Conservation (phyloP, 805 yeast genomes). For the Debaryomyces castellii region DNA sequence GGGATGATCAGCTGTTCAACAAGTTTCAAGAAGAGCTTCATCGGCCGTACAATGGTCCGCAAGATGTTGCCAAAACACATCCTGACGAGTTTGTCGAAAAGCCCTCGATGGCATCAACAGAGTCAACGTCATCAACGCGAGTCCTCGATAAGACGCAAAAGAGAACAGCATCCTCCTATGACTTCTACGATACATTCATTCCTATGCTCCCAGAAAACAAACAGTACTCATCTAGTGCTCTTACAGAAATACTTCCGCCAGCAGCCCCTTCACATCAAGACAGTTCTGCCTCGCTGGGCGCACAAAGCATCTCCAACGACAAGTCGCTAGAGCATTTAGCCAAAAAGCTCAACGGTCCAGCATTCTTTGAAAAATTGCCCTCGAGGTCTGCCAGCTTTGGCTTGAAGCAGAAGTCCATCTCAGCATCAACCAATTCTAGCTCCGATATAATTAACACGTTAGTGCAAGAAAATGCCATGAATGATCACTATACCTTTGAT, state of each 20-base stretch:
- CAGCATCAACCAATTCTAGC: constrained; percentile 21
- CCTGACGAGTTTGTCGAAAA: constrained; percentile 9
- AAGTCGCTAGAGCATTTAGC: constrained; percentile 37
- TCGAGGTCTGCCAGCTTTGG: constrained; percentile 27
- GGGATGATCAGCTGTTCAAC: constrained; percentile 34
- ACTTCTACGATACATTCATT: constrained; percentile 42
- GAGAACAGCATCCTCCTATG: constrained; percentile 31
- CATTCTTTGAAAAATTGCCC: constrained; percentile 38
- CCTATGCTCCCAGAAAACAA: constrained; percentile 30
- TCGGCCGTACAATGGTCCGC: constrained; percentile 16
- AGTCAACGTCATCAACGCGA: constrained; percentile 9
- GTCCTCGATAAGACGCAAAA: background rate
- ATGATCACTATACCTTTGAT: constrained; percentile 31
- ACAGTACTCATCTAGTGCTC: constrained; percentile 5
- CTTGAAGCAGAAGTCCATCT: constrained; percentile 13
- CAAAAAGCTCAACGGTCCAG: constrained; percentile 35
- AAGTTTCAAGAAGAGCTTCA: constrained; percentile 39
- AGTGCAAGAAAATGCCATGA: constrained; percentile 22
- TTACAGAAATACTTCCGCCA: constrained; percentile 6
- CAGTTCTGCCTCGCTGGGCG: background rate
- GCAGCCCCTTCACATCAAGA: constrained; percentile 1
- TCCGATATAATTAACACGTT: constrained; percentile 19
- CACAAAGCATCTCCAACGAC: background rate
- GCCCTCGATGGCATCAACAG: constrained; percentile 8
- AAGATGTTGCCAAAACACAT: constrained; percentile 8